Evolutionary conservation across 2,329 filamentous ascomycete genomes (phyloP), one percentile per base, ranked within the genome.

Genomic region (Fusarium floridanum): DNA sequence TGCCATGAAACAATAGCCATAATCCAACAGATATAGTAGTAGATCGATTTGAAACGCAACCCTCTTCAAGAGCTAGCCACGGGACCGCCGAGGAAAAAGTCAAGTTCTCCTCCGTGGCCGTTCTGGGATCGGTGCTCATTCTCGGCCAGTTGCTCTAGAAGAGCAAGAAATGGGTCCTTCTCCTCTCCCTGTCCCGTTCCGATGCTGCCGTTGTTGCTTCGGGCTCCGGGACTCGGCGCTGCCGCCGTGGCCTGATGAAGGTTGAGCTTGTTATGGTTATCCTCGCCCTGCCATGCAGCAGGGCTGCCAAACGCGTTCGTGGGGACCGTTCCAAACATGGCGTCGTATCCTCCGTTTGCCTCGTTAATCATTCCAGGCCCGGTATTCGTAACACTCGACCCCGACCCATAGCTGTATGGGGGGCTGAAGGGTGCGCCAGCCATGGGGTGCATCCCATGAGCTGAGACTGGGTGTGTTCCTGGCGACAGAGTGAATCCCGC

Each of bases 61-160:
- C 16, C 24, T 20, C 45, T 24, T 74, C 63, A 74, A 22, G 70
- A 65, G 53, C 60, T 75, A 32, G 60, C 57, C 6, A 67, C 72
- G 9, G 79, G 69, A 24, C 80, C 79, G 22, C 79, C 81, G 32
- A 95, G 83, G 79, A 95, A 95, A 83, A 94, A 95, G 81, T 96
- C 94, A 77, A 97, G 84, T 79, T 96, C 94, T 74, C 89, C 92
- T 14, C 92, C 92, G 11, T 91, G 89, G 0, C 92, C 93, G 61
- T 89, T 86, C 48, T 87, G 86, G 63, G 83, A 79, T 24, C 81
- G 80, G 64, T 93, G 89, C 82, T 96, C 94, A 77, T 94, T 95
- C 82, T 97, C 94, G 0, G 94, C 94, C 68, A 97, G 86, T 83
- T 97, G 94, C 81, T 97, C 94, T 39, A 97, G 84, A 48, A 97